Conservation (phyloP, 202 grass and related monocot species). For the Cymbopogon flexuosus region DNA sequence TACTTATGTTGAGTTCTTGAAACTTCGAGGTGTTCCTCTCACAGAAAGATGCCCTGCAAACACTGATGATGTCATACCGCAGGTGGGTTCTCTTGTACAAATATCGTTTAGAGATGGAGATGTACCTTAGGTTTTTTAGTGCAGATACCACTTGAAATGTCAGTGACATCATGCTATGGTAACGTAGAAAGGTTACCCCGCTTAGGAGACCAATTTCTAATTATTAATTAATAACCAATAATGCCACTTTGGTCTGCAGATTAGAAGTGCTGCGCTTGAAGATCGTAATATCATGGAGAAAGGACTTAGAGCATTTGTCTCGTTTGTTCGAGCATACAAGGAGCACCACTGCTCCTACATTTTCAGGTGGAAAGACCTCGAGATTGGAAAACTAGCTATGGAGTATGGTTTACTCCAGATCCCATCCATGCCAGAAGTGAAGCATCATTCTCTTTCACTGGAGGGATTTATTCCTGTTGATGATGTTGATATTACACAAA, state of each 20-base stretch:
- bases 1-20: conserved; percentile 87
- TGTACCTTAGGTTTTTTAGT: conserved; percentile 18
- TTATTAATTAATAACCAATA: not conserved
- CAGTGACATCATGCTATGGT: not conserved
- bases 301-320: conserved; percentile 90
- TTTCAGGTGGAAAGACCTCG: conserved; percentile 91
- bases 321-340: conserved; percentile 87
- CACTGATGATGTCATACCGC: conserved; percentile 59
- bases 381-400: conserved; percentile 88
- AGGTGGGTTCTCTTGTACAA: conserved; percentile 40
- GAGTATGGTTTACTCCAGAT: conserved; percentile 90
- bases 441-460: conserved; percentile 78
- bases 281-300: conserved; percentile 96
- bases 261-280: conserved; percentile 69
- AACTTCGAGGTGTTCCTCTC: conserved; percentile 69
- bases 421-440: conserved; percentile 94
- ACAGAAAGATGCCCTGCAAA: conserved; percentile 50
- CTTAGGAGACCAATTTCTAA: not conserved
- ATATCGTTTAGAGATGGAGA: not conserved
- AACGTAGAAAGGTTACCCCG: not conserved
- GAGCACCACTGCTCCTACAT: conserved; percentile 96
- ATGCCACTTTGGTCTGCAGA: conserved; percentile 42
- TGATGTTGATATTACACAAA: conserved; percentile 56
- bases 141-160: not conserved
- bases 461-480: conserved; percentile 64